Evolutionary conservation across 2,329 filamentous ascomycete genomes (phyloP), one percentile per base, ranked within the genome.

Genomic region (Lasiodiplodia theobromae): DNA sequence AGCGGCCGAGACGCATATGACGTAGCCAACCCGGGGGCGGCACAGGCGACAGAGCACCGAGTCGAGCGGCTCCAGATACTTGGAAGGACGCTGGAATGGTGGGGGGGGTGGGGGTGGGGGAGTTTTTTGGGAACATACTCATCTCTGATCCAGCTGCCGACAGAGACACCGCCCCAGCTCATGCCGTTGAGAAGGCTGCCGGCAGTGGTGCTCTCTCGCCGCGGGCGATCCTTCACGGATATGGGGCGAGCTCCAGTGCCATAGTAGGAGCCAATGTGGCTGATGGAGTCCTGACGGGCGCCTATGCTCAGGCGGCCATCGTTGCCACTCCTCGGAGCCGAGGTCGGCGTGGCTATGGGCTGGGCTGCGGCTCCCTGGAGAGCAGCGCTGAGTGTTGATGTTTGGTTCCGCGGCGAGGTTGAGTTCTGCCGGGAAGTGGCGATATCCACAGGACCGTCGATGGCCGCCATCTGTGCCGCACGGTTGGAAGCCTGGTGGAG

Each of bases 81-180:
- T 25, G 52, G 14, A 4, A 21, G 34, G n/a, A 10, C 8, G 3
- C 10, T 12, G 23, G 10, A 37, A 57, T n/a, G 54, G 31, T 38
- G 31, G n/a, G 54, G 34, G 23, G n/a, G 14, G 8, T 8, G 38
- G 28, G 18, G 25, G 49, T 51, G 18, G 63, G 34, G 49, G 28
- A 28, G 18, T 28, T 34, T 34, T 34, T 16, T 21, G 21, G 38
- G 10, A 38, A 91, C 95, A 89, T 89, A 99, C 96, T 99, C 96
- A 83, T 99, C 95, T 80, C 93, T 88, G 80, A 99, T 96, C 86
- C 96, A 98, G 77, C 95, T 98, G 71, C 95, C 95, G 72, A 98
- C 93, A 10, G 95, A 98, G 70, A 97, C 89, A 72, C 94, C 95
- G 77, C 95, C 95, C 94, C 95, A 99, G 81, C 94, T 97, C 90